Conservation (phyloP, 2,329 filamentous ascomycete species). For the Trichoderma arundinaceum region DNA sequence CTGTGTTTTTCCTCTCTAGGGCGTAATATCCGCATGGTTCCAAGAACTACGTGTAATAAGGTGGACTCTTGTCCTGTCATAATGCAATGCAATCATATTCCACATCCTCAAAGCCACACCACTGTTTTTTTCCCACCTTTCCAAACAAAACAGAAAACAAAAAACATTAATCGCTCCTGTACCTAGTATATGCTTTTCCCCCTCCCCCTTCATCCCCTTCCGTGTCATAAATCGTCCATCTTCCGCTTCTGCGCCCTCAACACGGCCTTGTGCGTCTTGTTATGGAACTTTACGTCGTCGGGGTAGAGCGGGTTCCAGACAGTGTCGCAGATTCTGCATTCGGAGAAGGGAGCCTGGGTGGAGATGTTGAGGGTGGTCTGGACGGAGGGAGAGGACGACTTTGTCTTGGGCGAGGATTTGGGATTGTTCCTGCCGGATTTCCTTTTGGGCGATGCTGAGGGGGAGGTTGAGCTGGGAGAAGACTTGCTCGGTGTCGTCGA, state of each 20-base stretch:
- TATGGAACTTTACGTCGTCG: constrained; percentile 52
- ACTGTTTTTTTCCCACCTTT: background rate
- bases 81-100: background rate
- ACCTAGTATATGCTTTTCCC: background rate
- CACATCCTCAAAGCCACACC: background rate
- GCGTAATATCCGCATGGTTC: background rate
- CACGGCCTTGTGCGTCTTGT: constrained; percentile 47
- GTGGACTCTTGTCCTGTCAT: background rate
- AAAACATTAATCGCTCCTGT: background rate
- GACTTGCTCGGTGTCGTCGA: background rate
- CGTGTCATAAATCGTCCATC: constrained; percentile 32
- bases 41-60: background rate
- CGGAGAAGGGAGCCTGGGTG: constrained; percentile 49
- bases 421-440: background rate
- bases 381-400: constrained; percentile 36
- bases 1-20: background rate
- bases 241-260: constrained; percentile 39
- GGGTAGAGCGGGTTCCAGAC: constrained; percentile 53
- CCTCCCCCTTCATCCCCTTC: too few relatives aligned
- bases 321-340: constrained; percentile 51
- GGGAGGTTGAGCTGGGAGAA: background rate
- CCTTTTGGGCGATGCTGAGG: background rate
- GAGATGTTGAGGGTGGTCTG: constrained; percentile 55
- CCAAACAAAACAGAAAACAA: background rate
- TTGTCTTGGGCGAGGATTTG: constrained; percentile 5